Evolutionary conservation across 164 flowering plant genomes (phyloP).

Genomic region (Litsea cubeba): DNA sequence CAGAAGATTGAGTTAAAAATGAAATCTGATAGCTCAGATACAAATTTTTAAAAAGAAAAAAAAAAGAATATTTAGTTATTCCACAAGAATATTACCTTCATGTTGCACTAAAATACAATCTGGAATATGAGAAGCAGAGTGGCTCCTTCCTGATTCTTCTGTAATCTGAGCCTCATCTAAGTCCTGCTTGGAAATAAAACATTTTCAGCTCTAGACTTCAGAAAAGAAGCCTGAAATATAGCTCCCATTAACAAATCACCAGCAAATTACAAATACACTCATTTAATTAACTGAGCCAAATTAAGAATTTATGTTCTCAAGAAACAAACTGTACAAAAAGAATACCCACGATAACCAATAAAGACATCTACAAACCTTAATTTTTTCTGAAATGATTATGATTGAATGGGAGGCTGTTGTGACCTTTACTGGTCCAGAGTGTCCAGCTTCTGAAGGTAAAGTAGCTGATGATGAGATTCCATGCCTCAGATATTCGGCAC

Average conservation of each 20-base stretch:
- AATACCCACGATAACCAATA: background rate
- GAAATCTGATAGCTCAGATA: too few species aligned
- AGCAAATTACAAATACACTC: background rate
- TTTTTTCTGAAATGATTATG: background rate
- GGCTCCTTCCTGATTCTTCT: conserved; percentile 16
- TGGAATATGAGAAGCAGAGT: conserved; percentile 3
- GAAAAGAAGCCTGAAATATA: background rate
- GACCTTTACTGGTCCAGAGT: conserved; percentile 16
- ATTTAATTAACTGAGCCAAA: background rate
- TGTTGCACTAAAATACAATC: conserved; percentile 8
- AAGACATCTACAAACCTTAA: background rate
- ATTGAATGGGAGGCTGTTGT: conserved; percentile 10
- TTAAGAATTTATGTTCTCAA: background rate
- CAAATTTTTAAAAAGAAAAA: background rate
- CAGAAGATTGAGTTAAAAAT: too few species aligned
- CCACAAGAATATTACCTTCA: conserved; percentile 8
- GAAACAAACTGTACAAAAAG: background rate
- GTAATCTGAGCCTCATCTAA: conserved; percentile 17
- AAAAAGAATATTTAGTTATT: background rate
- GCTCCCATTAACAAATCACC: background rate
- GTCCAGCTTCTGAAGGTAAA: conserved; percentile 6
- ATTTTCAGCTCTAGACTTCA: background rate
- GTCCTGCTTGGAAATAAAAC: conserved; percentile 17
- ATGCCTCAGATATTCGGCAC: conserved; percentile 11
- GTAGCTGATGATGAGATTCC: conserved; percentile 9